Evolutionary conservation across 2,329 filamentous ascomycete species (phyloP).

Genomic region (Elsinoe batatas): DNA sequence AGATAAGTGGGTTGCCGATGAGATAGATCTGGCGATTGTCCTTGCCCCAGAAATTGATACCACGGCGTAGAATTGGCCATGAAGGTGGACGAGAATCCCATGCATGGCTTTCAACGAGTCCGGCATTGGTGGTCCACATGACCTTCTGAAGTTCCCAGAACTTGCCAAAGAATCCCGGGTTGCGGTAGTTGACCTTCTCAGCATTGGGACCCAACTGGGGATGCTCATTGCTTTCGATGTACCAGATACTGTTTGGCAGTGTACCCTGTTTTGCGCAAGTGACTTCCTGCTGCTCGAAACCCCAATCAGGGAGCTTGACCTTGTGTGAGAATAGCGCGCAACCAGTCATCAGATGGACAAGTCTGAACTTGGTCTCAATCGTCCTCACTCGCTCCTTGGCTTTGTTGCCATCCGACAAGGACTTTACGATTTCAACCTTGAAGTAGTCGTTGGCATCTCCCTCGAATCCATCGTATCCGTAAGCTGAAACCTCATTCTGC

Average conservation of each 20-base stretch:
- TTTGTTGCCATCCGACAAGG: constrained; percentile 64
- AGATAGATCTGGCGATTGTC: constrained; percentile 93
- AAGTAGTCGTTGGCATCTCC: constrained; percentile 96
- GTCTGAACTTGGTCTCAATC: constrained; percentile 92
- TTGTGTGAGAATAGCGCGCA: constrained; percentile 97
- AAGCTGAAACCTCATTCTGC: constrained; percentile 57
- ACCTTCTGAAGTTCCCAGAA: constrained; percentile 96
- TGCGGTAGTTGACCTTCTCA: constrained; percentile 92
- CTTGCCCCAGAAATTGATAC: constrained; percentile 99
- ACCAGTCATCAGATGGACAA: constrained; percentile 93
- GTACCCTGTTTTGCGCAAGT: constrained; percentile 88
- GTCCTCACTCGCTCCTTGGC: constrained; percentile 82
- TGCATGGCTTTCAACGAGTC: constrained; percentile 88
- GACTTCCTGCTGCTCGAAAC: constrained; percentile 97
- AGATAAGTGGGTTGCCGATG: constrained; percentile 86
- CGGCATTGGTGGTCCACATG: constrained; percentile 98
- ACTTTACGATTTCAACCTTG: constrained; percentile 88
- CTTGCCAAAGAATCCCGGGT: constrained; percentile 92
- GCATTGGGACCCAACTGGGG: constrained; percentile 62
- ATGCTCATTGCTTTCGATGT: constrained; percentile 84
- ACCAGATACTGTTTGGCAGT: constrained; percentile 94
- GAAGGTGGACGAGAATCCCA: constrained; percentile 94
- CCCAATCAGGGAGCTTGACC: constrained; percentile 97
- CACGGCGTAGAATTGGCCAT: constrained; percentile 84
- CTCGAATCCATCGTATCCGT: constrained; percentile 92